Base-by-base conservation (phyloP, 306 rosid species). In the Heteromeles arbutifolia region DNA sequence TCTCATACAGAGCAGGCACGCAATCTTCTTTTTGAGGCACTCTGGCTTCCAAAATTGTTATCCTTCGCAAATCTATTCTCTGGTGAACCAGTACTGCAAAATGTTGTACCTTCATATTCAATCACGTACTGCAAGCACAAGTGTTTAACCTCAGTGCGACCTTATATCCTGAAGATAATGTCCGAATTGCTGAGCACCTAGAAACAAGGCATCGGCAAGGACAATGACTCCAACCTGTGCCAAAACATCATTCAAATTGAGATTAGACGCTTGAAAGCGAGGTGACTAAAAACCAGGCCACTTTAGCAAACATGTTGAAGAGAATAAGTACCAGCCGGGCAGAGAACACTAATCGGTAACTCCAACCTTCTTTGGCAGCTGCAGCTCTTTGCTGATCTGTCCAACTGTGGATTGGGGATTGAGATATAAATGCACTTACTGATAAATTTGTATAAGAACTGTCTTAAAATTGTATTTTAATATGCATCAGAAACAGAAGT, bases 331-430 rank as follows among this genome's bases (percentile, higher is more conserved):
- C 97, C 97, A 95, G 90, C 63, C 96, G 96, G 8, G 91, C 97
- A 34, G 97, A 92, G 81, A 85, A 95, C 73, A 95, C 80, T 73
- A 92, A 82, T 84, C 92, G 86, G 81, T 92, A 95, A 75, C 89
- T 86, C 97, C 97, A 95, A 57, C 93, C 96, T 84, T 90, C 92
- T 86, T 85, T 95, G 63, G 97, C 90, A 64, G 91, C 97, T 45
- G 84, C 90, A 54, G 73, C 90, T 87, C 97, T 80, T 88, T 95
- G 99, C 80, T 92, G 99, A 81, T 95, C 97, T 3, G 99, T 92
- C 93, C 89, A 92, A 83, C 97, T 95, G 86, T 65, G 84, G 72
- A 73, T 29, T 29, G 74, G 8, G 24, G 53, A 76, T 17, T 17
- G 31, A 28, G 3, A 25, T 26, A 72, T 80, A 80, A 77, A 41